Base-by-base conservation (phyloP, 768 basidiomycete genomes). In the Suillus decipiens region DNA sequence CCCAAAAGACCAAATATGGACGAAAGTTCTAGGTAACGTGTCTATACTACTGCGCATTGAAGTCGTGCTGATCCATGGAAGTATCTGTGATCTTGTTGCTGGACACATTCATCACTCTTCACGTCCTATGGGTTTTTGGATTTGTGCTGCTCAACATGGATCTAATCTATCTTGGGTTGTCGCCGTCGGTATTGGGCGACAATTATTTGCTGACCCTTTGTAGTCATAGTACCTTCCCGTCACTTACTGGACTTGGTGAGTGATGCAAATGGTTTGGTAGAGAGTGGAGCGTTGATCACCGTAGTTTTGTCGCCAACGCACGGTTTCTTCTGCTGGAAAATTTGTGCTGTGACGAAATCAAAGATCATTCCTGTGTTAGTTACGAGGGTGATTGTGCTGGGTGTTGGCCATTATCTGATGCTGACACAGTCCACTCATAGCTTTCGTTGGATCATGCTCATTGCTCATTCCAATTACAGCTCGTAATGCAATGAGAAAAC, bases 261-360 rank as follows among this genome's bases (percentile, higher is more conserved):
- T 61, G 48, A 15, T 2, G 28, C 36, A 11, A 15, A 5, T 36
- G 0, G 9, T 37, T 34, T 4, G 28, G 3, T 45, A 33, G 1
- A 8, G 24, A 28, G 24, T 9, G 14, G 10, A 28, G 19, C 11
- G 50, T 64, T 9, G 68, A 22, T 1, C 0, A 48, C 5, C 24
- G 14, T 10, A 66, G 70, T 71, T 14, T 67, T 65, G 8, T 63
- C 61, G 11, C 6, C 67, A 24, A 64, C 64, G 2, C 72, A 73
- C 8, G 59, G 68, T 7, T 71, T 71, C 36, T 67, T 59, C 60
- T 71, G 68, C 47, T 73, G 71, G 72, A 53, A 66, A 60, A 67
- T 73, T 63, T 54, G 60, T 24, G 50, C 33, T 11, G 57, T 71
- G 22, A 34, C 39, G 7, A 57, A 12, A 42, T 65, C 28, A 1